Evolutionary conservation across 495 filamentous ascomycete genomes (phyloP).

Genomic region (Parathielavia appendiculata): DNA sequence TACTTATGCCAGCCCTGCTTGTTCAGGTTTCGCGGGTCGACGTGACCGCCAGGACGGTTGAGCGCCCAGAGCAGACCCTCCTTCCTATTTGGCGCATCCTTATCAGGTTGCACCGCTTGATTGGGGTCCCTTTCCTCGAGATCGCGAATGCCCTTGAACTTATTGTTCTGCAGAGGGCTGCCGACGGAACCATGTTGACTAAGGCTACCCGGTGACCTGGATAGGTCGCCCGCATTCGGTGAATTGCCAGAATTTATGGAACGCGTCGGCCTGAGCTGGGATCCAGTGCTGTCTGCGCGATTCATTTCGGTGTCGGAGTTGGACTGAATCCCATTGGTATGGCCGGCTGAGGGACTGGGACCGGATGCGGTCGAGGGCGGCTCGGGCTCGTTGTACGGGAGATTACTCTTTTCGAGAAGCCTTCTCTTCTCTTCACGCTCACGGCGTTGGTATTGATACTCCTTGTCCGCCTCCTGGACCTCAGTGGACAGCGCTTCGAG

Average conservation of each 20-base stretch:
- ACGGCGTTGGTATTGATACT: conserved; percentile 87
- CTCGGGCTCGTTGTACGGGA: conserved; percentile 72
- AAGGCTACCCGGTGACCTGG: conserved; percentile 43
- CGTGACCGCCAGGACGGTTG: conserved; percentile 88
- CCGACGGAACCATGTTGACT: conserved; percentile 32
- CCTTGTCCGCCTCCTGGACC: conserved; percentile 87
- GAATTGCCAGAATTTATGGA: conserved; percentile 28
- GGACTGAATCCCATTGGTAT: conserved; percentile 38
- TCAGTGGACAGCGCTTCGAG: conserved; percentile 87
- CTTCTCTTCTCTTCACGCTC: conserved; percentile 92
- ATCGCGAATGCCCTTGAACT: conserved; percentile 85
- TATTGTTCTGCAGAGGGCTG: conserved; percentile 54
- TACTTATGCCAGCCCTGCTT: conserved; percentile 99
- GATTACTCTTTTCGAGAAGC: conserved; percentile 81
- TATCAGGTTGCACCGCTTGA: conserved; percentile 41
- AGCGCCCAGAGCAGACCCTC: conserved; percentile 94
- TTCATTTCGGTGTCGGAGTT: conserved; percentile 61
- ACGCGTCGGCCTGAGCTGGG: conserved; percentile 50
- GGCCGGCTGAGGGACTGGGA: conserved; percentile 20
- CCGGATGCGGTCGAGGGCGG: conserved; percentile 31
- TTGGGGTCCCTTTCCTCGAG: conserved; percentile 72
- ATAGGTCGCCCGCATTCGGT: conserved; percentile 32
- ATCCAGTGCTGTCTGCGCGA: conserved; percentile 67
- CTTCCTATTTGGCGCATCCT: conserved; percentile 57
- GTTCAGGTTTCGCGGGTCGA: conserved; percentile 89